Evolutionary conservation across 768 basidiomycete species (phyloP).

Genomic region (Russula virescens): DNA sequence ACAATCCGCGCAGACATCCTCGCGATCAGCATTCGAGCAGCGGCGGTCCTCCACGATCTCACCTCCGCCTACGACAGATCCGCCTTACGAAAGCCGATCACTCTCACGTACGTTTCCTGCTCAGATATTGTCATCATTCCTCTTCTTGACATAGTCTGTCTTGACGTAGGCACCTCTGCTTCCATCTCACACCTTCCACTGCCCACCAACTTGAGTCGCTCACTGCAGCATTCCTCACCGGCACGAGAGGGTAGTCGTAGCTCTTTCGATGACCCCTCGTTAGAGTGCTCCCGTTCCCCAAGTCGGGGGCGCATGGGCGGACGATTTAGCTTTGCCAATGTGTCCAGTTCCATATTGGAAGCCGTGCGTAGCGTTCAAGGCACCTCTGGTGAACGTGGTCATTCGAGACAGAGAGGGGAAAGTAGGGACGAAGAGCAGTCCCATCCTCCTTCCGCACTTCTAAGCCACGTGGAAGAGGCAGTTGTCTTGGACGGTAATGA

Average conservation of each 20-base stretch:
- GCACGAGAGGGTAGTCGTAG: background rate
- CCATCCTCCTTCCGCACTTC: slow-evolving; percentile 31
- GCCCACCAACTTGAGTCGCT: background rate
- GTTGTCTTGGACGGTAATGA: slow-evolving; percentile 36
- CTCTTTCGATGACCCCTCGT: background rate
- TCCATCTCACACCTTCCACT: background rate
- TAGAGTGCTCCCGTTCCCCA: slow-evolving; percentile 2
- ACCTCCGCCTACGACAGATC: background rate
- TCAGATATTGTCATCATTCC: background rate
- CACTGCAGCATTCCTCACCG: background rate
- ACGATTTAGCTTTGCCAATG: slow-evolving; percentile 17
- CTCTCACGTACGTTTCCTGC: slow-evolving; percentile 4
- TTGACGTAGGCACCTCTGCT: background rate
- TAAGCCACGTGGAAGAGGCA: slow-evolving; percentile 38
- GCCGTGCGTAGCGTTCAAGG: slow-evolving; percentile 5
- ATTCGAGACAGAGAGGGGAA: slow-evolving; percentile 27
- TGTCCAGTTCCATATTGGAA: slow-evolving; percentile 20
- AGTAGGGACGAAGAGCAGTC: slow-evolving; percentile 23
- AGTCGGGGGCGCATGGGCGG: slow-evolving; percentile 18
- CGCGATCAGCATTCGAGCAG: background rate
- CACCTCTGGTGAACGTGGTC: slow-evolving; percentile 24
- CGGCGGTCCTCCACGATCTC: background rate
- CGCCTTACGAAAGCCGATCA: slow-evolving; percentile 3
- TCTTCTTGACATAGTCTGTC: background rate
- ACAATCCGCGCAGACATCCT: background rate